A percentile compares a stretch with the other conserved stretches of the same genome.
These are phyloP conservation scores for Saccharum hybrid DNA, from an alignment of 202 grass and related monocot genomes.

Conservation along the genomic window DNA sequence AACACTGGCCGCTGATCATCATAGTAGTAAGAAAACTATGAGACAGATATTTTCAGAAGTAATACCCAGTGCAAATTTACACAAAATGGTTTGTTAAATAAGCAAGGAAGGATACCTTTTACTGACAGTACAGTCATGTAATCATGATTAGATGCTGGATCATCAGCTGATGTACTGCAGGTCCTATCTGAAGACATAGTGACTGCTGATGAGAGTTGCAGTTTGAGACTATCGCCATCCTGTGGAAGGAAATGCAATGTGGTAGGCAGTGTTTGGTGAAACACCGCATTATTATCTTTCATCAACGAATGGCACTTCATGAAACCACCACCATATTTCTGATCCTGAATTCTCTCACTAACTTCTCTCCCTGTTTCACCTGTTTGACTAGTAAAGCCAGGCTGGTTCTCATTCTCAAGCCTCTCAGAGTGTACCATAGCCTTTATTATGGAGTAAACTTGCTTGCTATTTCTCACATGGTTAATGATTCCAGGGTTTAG, in stretches of 20 bases:
- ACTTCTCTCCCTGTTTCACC: constrained; percentile 58
- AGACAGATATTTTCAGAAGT: constrained; percentile 39
- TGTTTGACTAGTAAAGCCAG: constrained; percentile 31
- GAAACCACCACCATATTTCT: constrained; percentile 46
- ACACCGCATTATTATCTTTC: constrained; percentile 39
- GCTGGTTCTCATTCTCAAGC: constrained; percentile 53
- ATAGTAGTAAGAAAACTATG: constrained; percentile 39
- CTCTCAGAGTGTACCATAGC: constrained; percentile 81
- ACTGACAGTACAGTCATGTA: constrained; percentile 72
- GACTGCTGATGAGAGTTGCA: constrained; percentile 61
- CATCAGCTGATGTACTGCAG: constrained; percentile 64
- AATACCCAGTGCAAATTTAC: not conserved
- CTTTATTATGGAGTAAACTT: constrained; percentile 97
- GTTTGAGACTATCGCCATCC: constrained; percentile 56
- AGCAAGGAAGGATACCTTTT: constrained; percentile 66
- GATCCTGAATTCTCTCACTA: constrained; percentile 52
- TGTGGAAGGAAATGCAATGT: constrained; percentile 42
- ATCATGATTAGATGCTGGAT: constrained; percentile 62
- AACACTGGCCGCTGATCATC: constrained; percentile 77
- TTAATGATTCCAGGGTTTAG: constrained; percentile 99
- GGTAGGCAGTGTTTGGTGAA: constrained; percentile 46
- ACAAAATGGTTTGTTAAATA: constrained; percentile 26
- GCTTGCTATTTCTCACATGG: constrained; percentile 98
- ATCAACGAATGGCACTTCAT: constrained; percentile 51
- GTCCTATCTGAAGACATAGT: constrained; percentile 55